These are phyloP conservation scores for Pleodorina starrii DNA, from an alignment of 139 green algal species.

Conservation along the genomic window DNA sequence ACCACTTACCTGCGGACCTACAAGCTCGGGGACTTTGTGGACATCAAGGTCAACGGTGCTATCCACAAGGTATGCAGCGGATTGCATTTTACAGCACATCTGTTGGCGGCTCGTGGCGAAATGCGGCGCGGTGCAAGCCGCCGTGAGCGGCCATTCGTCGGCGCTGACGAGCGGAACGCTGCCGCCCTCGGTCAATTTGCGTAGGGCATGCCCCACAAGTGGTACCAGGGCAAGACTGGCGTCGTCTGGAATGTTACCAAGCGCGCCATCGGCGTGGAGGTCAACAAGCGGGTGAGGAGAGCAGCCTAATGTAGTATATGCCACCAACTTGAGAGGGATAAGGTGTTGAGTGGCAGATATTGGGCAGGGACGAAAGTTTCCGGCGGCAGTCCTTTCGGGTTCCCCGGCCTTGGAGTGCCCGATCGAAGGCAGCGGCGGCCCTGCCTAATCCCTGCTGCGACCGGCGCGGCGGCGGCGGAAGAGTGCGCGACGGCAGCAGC, in stretches of 20 bases:
- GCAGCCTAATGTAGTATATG: background rate
- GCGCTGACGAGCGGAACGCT: background rate
- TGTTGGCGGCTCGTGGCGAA: background rate
- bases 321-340: background rate
- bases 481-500: too few relatives aligned
- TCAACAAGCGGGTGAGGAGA: conserved; percentile 95
- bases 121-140: conserved; percentile 9
- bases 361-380: too few relatives aligned
- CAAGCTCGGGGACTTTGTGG: conserved; percentile 98
- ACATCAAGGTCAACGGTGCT: conserved; percentile 97
- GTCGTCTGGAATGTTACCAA: conserved; percentile 99
- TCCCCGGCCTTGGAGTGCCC: too few relatives aligned
- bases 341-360: background rate
- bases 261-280: conserved; percentile 95
- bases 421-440: too few relatives aligned
- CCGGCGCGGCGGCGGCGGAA: too few relatives aligned
- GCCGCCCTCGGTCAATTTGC: too few relatives aligned
- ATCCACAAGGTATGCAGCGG: conserved; percentile 90
- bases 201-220: conserved; percentile 99
- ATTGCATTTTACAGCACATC: background rate
- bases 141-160: background rate
- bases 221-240: conserved; percentile 98
- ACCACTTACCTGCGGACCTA: conserved; percentile 95
- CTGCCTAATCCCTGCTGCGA: too few relatives aligned
- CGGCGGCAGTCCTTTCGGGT: too few relatives aligned